These are phyloP conservation scores for Phtheirospermum japonicum DNA, from an alignment of 257 asterid species.

Conservation along the genomic window DNA sequence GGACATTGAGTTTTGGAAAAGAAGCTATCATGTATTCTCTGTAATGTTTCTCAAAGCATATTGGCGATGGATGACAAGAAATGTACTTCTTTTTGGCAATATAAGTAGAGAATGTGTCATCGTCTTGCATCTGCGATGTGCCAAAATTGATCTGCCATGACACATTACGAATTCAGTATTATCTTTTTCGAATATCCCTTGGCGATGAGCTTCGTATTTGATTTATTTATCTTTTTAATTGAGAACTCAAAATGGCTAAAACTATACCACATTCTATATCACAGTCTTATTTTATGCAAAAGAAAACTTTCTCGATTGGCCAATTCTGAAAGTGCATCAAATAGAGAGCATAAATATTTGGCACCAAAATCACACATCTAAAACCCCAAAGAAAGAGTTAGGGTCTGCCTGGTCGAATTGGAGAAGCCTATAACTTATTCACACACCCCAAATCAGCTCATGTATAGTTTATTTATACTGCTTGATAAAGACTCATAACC, in stretches of 20 bases:
- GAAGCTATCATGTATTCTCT: slow-evolving; percentile 85
- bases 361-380: background rate
- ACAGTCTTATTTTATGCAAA: slow-evolving; percentile 12
- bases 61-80: slow-evolving; percentile 69
- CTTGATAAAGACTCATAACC: no score
- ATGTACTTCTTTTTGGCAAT: slow-evolving; percentile 44
- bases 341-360: slow-evolving; percentile 8
- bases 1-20: slow-evolving; percentile 58
- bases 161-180: slow-evolving; percentile 26
- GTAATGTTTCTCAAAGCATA: slow-evolving; percentile 84
- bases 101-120: slow-evolving; percentile 34
- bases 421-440: no score
- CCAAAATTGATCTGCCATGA: slow-evolving; percentile 55
- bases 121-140: slow-evolving; percentile 46
- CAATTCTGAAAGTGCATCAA: slow-evolving; percentile 19
- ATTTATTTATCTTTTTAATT: background rate
- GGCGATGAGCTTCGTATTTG: background rate
- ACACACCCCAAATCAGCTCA: no score
- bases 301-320: slow-evolving; percentile 10
- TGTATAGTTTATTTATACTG: no score
- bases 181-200: slow-evolving; percentile 5
- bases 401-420: background rate
- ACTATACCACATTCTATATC: slow-evolving; percentile 19
- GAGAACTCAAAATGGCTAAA: slow-evolving; percentile 17
- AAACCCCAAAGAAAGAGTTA: background rate